Conservation (phyloP, 2,329 filamentous ascomycete species). For the Periconia macrospinosa region DNA sequence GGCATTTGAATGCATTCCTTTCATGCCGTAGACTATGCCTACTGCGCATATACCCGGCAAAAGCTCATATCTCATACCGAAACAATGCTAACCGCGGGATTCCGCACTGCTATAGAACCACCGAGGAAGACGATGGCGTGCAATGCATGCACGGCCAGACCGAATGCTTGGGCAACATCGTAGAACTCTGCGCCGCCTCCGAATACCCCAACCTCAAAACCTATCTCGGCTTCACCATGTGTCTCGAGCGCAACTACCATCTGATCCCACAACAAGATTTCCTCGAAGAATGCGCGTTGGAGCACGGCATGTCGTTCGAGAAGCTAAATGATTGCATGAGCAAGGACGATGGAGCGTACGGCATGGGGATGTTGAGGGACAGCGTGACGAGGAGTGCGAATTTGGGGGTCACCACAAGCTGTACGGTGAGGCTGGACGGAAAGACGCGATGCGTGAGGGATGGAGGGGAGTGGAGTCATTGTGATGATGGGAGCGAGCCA, state of each 20-base stretch:
- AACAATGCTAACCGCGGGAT: not conserved
- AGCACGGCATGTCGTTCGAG: slow-evolving; percentile 85
- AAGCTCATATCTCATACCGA: not conserved
- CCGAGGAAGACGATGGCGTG: slow-evolving; percentile 77
- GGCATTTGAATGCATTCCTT: slow-evolving; percentile 31
- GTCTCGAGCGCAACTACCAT: slow-evolving; percentile 74
- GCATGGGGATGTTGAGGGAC: slow-evolving; percentile 66
- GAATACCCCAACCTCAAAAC: slow-evolving; percentile 84
- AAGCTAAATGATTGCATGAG: slow-evolving; percentile 81
- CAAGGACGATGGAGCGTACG: slow-evolving; percentile 72
- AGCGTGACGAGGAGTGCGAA: slow-evolving; percentile 66
- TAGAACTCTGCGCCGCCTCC: slow-evolving; percentile 85
- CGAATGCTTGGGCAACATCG: slow-evolving; percentile 92
- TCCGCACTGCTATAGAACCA: slow-evolving; percentile 49
- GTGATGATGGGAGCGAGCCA: slow-evolving; percentile 67
- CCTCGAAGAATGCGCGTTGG: slow-evolving; percentile 83
- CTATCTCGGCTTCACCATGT: slow-evolving; percentile 91
- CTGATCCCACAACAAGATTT: slow-evolving; percentile 78
- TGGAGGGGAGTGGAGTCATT: slow-evolving; percentile 76
- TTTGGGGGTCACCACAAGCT: slow-evolving; percentile 50
- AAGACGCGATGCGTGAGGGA: slow-evolving; percentile 85
- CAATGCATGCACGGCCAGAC: slow-evolving; percentile 84
- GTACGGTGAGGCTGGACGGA: slow-evolving; percentile 66
- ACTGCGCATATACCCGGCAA: not conserved
- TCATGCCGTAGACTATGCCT: too few species aligned